Evolutionary conservation across 345 rosid genomes (phyloP).

Genomic region (Hibiscus syriacus): DNA sequence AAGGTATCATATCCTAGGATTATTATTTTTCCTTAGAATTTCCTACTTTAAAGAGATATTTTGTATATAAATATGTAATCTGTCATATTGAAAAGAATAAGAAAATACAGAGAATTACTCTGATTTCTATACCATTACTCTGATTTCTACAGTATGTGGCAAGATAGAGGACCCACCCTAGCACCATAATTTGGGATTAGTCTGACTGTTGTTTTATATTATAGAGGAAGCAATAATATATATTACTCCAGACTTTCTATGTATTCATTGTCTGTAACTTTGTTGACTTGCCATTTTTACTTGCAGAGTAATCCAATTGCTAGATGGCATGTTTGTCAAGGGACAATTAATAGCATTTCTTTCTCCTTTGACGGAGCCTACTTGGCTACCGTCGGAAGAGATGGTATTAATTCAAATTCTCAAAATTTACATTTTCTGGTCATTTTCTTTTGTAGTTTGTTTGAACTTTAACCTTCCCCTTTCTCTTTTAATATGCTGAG

Average conservation of each 20-base stretch:
- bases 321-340: slow-evolving; percentile 97
- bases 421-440: not conserved
- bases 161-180: not conserved
- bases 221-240: not conserved
- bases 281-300: slow-evolving; percentile 22
- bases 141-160: too few species aligned
- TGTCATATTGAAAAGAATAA: too few species aligned
- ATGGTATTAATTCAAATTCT: slow-evolving; percentile 41
- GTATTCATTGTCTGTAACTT: slow-evolving; percentile 2
- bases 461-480: slow-evolving; percentile 8
- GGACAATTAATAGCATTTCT: slow-evolving; percentile 79
- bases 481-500: slow-evolving; percentile 1
- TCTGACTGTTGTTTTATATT: not conserved
- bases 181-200: not conserved
- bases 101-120: too few species aligned
- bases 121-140: too few species aligned
- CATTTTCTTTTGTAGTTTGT: slow-evolving; percentile 4
- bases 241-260: slow-evolving; percentile 7
- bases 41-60: too few species aligned
- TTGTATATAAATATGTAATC: too few species aligned
- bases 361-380: slow-evolving; percentile 80
- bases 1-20: too few species aligned
- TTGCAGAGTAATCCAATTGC: slow-evolving; percentile 95
- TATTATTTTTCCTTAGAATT: too few species aligned
- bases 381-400: slow-evolving; percentile 97